Evolutionary conservation across 169 alveolate genomes (phyloP).

Genomic region (Plasmodium berghei): DNA sequence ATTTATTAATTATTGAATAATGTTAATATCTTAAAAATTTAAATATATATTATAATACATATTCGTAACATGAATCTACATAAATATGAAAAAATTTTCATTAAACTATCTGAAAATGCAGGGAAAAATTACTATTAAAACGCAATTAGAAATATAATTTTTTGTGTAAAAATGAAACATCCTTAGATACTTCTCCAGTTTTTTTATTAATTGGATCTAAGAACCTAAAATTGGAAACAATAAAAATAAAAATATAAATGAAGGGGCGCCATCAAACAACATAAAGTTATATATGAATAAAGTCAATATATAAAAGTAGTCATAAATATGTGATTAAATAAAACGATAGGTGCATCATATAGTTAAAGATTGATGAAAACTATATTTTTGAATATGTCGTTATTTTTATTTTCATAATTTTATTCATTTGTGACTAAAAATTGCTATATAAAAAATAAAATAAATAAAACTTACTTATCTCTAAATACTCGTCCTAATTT

Average conservation of each 20-base stretch:
- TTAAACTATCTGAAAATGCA: slow-evolving; percentile 27
- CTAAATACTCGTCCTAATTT: slow-evolving; percentile 65
- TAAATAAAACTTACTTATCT: slow-evolving; percentile 61
- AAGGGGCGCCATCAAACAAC: neutral
- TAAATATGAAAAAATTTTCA: neutral
- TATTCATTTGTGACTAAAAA: too few relatives aligned
- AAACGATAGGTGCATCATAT: neutral
- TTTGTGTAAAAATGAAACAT: slow-evolving; percentile 74
- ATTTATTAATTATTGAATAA: slow-evolving; percentile 14
- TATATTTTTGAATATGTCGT: neutral
- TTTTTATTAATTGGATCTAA: slow-evolving; percentile 71
- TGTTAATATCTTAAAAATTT: slow-evolving; percentile 11
- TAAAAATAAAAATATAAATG: neutral
- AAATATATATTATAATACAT: slow-evolving; percentile 6
- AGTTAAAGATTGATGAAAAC: neutral
- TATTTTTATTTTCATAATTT: neutral
- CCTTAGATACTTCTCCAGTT: slow-evolving; percentile 77
- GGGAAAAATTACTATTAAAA: neutral
- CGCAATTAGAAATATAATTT: slow-evolving; percentile 53
- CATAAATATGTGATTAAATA: neutral
- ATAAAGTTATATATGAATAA: neutral
- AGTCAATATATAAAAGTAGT: neutral
- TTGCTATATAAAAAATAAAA: neutral
- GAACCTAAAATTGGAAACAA: slow-evolving; percentile 23
- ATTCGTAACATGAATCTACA: neutral